A percentile compares a stretch with the other conserved stretches of the same genome.
Conservation (phyloP, 2,329 filamentous ascomycete genomes). For the Epichloe brachyelytri region DNA sequence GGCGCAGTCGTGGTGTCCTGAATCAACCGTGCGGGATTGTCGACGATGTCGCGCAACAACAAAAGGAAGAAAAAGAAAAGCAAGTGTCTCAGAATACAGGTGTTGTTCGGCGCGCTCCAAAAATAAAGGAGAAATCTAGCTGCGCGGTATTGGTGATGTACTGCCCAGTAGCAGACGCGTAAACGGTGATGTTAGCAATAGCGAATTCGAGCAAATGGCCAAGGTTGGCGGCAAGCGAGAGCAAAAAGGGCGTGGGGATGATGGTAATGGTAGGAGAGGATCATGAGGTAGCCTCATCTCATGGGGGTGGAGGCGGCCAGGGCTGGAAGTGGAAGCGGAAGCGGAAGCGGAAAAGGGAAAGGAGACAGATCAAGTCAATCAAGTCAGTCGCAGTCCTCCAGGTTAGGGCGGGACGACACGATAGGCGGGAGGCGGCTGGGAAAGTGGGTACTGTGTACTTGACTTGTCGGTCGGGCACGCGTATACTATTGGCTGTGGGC, state of each 20-base stretch:
- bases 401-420: constrained; percentile 1
- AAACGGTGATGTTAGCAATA: background rate
- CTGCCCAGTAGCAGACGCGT: background rate
- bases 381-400: background rate
- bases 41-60: background rate
- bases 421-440: constrained; percentile 2
- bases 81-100: background rate
- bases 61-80: background rate
- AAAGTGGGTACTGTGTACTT: background rate
- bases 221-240: background rate
- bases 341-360: background rate
- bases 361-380: background rate
- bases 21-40: background rate
- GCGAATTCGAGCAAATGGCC: background rate
- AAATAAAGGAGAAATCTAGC: background rate
- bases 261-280: background rate
- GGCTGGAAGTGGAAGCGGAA: background rate
- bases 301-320: background rate
- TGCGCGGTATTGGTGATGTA: background rate
- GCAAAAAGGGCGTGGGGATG: background rate
- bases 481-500: background rate
- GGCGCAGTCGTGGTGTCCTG: background rate
- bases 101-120: background rate
- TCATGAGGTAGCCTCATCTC: background rate
- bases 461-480: background rate